These are phyloP conservation scores for Russula foetens DNA, from an alignment of 768 basidiomycete genomes.

Conservation along the genomic window DNA sequence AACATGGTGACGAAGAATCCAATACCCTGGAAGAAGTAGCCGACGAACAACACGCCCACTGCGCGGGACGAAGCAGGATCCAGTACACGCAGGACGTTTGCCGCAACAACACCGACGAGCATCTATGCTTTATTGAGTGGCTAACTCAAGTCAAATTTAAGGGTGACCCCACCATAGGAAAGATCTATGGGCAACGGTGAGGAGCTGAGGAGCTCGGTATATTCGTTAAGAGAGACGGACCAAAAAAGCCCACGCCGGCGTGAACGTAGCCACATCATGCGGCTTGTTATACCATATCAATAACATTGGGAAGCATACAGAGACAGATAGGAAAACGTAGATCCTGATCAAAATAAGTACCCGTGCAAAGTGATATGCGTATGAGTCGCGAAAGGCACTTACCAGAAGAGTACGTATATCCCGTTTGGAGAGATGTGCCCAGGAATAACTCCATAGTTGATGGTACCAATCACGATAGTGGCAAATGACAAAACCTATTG, in stretches of 20 bases:
- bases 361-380: background rate
- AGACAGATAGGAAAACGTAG: conserved; percentile 32
- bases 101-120: conserved; percentile 41
- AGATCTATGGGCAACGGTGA: conserved; percentile 23
- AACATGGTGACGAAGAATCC: conserved; percentile 45
- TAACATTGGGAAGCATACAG: conserved; percentile 39
- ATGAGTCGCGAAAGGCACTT: background rate
- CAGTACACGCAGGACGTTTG: conserved; percentile 35
- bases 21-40: conserved; percentile 43
- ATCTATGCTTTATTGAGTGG: conserved; percentile 27
- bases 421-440: conserved; percentile 29
- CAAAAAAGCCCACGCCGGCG: conserved; percentile 31
- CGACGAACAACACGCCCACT: conserved; percentile 34
- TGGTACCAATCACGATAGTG: conserved; percentile 40
- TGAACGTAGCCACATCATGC: conserved; percentile 36
- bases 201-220: background rate
- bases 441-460: conserved; percentile 37
- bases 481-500: conserved; percentile 41
- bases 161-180: conserved; percentile 25
- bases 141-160: background rate
- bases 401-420: conserved; percentile 41
- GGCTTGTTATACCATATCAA: conserved; percentile 44
- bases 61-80: conserved; percentile 30
- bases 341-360: conserved; percentile 27
- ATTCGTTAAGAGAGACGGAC: conserved; percentile 22